These are phyloP conservation scores for Cyberlindnera petersonii DNA, from an alignment of 805 yeast species.

Conservation along the genomic window DNA sequence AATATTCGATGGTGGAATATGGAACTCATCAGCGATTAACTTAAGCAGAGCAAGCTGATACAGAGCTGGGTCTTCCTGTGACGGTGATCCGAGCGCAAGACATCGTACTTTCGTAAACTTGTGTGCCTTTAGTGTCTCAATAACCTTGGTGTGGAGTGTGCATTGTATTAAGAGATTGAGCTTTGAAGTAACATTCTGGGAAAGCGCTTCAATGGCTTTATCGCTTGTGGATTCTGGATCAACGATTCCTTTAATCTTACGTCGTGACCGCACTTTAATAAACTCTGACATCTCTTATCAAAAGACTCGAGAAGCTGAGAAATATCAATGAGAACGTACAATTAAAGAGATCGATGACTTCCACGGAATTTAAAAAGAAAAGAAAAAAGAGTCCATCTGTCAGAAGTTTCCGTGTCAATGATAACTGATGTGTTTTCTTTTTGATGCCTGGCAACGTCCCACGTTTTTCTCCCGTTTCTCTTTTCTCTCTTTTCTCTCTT, in stretches of 20 bases:
- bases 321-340: no score
- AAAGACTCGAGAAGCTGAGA: no score
- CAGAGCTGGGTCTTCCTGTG: constrained; percentile 53
- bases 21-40: constrained; percentile 33
- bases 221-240: constrained; percentile 7
- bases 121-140: constrained; percentile 13
- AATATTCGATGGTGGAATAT: constrained; percentile 27
- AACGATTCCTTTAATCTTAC: constrained; percentile 4
- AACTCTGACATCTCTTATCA: constrained; percentile 16
- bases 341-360: no score
- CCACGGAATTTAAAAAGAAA: no score
- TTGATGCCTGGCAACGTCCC: no score
- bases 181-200: constrained; percentile 13
- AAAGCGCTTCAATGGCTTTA: constrained; percentile 5
- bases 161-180: constrained; percentile 26
- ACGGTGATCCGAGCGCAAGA: constrained; percentile 68
- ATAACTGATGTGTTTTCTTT: no score
- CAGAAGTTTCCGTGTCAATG: no score
- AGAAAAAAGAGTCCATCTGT: no score
- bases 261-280: constrained; percentile 5
- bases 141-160: constrained; percentile 28
- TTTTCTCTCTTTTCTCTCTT: no score
- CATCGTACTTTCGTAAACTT: constrained; percentile 46
- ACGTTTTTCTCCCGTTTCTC: no score
- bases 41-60: constrained; percentile 61